Conservation (phyloP, 306 rosid genomes). For the Purshia tridentata region DNA sequence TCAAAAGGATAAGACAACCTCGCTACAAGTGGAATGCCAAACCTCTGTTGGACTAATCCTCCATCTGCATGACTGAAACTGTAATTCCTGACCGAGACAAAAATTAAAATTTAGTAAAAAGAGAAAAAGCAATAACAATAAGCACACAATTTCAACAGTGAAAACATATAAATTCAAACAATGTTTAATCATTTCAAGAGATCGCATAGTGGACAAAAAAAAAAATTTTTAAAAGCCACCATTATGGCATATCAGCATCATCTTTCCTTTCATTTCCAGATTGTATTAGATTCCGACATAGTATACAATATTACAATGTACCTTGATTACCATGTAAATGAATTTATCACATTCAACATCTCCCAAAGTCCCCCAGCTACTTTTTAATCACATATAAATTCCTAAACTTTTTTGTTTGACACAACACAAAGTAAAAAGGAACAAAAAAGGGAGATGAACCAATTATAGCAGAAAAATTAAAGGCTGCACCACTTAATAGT, state of each 20-base stretch:
- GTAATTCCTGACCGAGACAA: slow-evolving; percentile 32
- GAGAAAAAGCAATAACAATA: not conserved
- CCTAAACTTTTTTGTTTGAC: not conserved
- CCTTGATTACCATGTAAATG: not conserved
- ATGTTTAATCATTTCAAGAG: not conserved
- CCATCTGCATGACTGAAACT: slow-evolving; percentile 27
- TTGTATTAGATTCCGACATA: not conserved
- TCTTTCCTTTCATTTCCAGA: not conserved
- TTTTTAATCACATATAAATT: slow-evolving; percentile 1
- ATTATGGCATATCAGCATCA: not conserved
- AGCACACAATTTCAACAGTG: not conserved
- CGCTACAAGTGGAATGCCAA: slow-evolving; percentile 69
- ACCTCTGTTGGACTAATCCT: slow-evolving; percentile 15
- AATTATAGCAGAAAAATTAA: not conserved
- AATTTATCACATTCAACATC: not conserved
- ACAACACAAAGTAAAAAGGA: not conserved
- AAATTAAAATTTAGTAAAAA: not conserved
- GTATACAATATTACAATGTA: not conserved
- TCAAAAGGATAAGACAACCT: slow-evolving; percentile 45
- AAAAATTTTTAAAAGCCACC: not conserved
- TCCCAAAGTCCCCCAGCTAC: not conserved
- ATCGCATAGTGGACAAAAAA: not conserved
- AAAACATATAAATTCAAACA: not conserved
- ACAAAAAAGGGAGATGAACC: not conserved
- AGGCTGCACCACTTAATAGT: not conserved